phyloP scores from a whole-genome alignment of 768 basidiomycete species.

The Mycena latifolia region DNA sequence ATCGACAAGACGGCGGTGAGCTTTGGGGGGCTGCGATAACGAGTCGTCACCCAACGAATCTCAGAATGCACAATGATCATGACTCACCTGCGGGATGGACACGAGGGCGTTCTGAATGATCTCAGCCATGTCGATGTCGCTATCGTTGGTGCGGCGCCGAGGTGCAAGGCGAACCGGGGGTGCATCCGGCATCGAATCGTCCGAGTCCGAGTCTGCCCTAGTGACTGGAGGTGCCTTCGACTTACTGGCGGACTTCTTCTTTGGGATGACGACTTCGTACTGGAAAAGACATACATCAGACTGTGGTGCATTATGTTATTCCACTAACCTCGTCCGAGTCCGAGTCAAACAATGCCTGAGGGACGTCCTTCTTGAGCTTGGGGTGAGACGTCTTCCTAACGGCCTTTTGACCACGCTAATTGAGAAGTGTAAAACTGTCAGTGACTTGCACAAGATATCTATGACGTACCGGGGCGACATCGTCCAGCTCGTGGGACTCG shows the following conservation, averaged over 20 bases:
- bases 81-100: no score
- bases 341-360: constrained; percentile 1
- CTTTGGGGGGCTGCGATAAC: no score
- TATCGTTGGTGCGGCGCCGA: not conserved
- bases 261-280: not conserved
- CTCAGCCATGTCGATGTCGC: constrained; percentile 27
- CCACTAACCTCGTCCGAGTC: constrained; percentile 3
- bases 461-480: not conserved
- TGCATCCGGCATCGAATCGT: constrained; percentile 14
- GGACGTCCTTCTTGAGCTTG: constrained; percentile 1
- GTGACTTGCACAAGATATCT: not conserved
- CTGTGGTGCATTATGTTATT: no score
- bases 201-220: not conserved
- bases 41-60: no score
- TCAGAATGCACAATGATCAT: no score
- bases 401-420: not conserved
- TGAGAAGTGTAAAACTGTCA: not conserved
- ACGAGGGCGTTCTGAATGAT: no score
- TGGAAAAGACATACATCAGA: no score
- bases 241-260: not conserved
- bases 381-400: not conserved
- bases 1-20: no score
- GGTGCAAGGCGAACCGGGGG: not conserved
- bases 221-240: not conserved
- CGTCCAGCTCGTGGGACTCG: not conserved